phyloP scores from a whole-genome alignment of 1,139 yeast genomes.

The Suhomyces terraborum region DNA sequence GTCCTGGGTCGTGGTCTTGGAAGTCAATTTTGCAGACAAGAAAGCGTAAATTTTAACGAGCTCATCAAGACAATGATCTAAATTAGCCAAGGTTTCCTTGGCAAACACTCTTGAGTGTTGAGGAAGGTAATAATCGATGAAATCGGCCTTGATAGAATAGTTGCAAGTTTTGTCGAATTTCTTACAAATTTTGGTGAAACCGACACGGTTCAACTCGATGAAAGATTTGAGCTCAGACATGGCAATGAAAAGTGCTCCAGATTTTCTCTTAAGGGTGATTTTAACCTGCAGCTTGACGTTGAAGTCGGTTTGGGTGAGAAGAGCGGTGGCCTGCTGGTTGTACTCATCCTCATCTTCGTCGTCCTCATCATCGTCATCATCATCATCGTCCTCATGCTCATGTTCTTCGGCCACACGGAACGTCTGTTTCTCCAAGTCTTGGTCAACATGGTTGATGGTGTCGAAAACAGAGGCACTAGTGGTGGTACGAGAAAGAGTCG shows the following conservation, averaged over 20 bases:
- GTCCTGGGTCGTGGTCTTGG: slow-evolving; percentile 33
- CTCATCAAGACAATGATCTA: slow-evolving; percentile 51
- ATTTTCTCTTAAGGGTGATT: slow-evolving; percentile 68
- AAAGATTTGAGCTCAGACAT: slow-evolving; percentile 83
- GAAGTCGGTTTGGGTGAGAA: slow-evolving; percentile 49
- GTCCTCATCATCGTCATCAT: slow-evolving; percentile 43
- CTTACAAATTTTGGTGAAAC: slow-evolving; percentile 84
- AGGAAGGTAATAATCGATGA: slow-evolving; percentile 49
- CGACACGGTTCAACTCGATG: slow-evolving; percentile 80
- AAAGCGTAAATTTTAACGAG: slow-evolving; percentile 53
- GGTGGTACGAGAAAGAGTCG: slow-evolving; percentile 32
- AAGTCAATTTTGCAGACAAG: slow-evolving; percentile 36
- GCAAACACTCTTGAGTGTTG: slow-evolving; percentile 49
- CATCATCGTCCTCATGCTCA: slow-evolving; percentile 25
- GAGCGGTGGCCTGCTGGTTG: slow-evolving; percentile 38
- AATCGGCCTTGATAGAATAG: slow-evolving; percentile 56
- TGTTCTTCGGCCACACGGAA: slow-evolving; percentile 8
- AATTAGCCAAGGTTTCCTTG: slow-evolving; percentile 42
- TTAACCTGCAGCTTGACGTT: slow-evolving; percentile 53
- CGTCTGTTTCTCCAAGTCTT: slow-evolving; percentile 21
- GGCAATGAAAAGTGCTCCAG: slow-evolving; percentile 67
- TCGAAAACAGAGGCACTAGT: slow-evolving; percentile 35
- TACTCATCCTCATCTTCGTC: slow-evolving; percentile 45
- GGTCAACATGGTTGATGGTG: slow-evolving; percentile 27
- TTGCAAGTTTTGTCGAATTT: slow-evolving; percentile 85